Evolutionary conservation across 2,329 filamentous ascomycete genomes (phyloP), one percentile per base, ranked within the genome.

Genomic region (Immersiporthe knoxdaviesiana): DNA sequence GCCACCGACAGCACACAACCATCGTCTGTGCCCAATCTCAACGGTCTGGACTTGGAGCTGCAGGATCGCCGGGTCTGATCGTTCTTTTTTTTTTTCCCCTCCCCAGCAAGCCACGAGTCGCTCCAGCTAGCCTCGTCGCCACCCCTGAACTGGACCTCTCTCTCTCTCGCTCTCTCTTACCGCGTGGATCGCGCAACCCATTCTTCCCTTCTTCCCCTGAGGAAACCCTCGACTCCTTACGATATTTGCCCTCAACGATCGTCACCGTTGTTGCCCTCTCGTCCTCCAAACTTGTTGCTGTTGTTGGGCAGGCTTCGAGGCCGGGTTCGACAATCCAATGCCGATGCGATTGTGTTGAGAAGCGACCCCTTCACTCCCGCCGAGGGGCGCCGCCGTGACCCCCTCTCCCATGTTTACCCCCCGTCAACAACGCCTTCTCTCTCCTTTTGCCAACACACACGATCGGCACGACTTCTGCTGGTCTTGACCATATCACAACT

Each of bases 1-100:
- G 24, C 52, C 52, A 30, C 6, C 16, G 24, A 16, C 52, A 32
- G 44, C 52, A 47, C 54, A 62, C n/a, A n/a, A n/a, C n/a, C n/a
- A 62, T 4, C 65, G 67, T 66, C 67, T 66, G 67, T 66, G 67
- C 67, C 58, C 44, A 37, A 62, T n/a, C 44, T 62, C 67, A 56
- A 68, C 56, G 35, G 54, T 65, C 67, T 66, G 50, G 50, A 54
- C 27, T 30, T 56, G 52, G 52, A 56, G 24, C 27, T 56, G 14
- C 50, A 54, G 27, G 52, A 56, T 56, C 52, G 52, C 24, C 24
- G 52, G 52, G 52, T 30, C 52, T 30, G 52, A 56, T 56, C 52
- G 27, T 56, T 56, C 52, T 56, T 56, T 56, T 56, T 30, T 39
- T 39, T 35, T 8, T n/a, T n/a, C n/a, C n/a, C n/a, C n/a, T n/a